These are phyloP conservation scores for Emergomyces orientalis DNA, from an alignment of 2,329 filamentous ascomycete genomes.

Conservation along the genomic window DNA sequence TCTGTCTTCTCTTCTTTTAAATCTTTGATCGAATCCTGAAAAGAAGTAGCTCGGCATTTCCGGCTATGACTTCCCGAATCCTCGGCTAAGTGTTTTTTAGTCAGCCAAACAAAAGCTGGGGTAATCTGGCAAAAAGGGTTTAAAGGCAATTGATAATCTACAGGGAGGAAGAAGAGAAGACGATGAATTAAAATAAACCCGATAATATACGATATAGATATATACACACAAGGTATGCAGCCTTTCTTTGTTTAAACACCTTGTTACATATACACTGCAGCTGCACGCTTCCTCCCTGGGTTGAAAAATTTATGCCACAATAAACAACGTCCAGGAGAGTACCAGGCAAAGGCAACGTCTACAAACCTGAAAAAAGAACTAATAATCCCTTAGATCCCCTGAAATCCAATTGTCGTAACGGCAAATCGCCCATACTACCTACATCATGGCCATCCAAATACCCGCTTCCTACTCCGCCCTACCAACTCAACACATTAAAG, in stretches of 20 bases:
- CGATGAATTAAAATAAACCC: background rate
- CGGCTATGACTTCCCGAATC: background rate
- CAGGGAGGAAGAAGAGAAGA: background rate
- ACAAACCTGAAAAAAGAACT: background rate
- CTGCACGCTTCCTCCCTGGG: too few relatives aligned
- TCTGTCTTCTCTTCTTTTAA: too few relatives aligned
- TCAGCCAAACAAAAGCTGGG: background rate
- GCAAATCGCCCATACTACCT: background rate
- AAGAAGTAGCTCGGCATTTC: background rate
- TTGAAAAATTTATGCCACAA: too few relatives aligned
- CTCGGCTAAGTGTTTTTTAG: background rate
- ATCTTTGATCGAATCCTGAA: background rate
- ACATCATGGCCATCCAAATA: background rate
- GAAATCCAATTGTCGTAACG: background rate
- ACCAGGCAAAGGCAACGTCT: background rate
- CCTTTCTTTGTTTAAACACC: background rate
- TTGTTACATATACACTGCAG: background rate
- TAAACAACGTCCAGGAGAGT: background rate
- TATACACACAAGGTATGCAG: background rate
- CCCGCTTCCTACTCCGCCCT: slow-evolving; percentile 25
- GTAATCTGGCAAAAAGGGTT: background rate
- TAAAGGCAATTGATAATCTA: too few relatives aligned
- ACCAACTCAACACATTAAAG: slow-evolving; percentile 25
- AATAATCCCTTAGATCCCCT: background rate
- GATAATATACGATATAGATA: background rate